A percentile compares a stretch with the other conserved stretches of the same genome.
Conservation (phyloP, 2,329 filamentous ascomycete genomes). For the Pseudogymnoascus sp. region DNA sequence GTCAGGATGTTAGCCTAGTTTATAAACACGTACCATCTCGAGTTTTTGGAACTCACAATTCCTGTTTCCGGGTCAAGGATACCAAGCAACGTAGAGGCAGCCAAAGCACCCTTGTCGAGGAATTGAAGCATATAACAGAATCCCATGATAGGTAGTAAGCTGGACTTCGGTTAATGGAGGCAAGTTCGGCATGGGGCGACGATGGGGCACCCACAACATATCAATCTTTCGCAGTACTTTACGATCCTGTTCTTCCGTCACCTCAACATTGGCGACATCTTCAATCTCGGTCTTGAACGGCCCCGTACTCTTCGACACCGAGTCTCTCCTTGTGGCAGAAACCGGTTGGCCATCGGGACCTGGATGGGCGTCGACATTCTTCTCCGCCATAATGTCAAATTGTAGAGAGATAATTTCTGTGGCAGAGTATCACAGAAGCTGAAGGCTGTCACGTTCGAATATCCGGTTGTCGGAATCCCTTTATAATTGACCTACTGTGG, state of each 20-base stretch:
- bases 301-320: not conserved
- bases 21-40: not conserved
- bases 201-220: constrained; percentile 13
- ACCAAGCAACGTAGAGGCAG: constrained; percentile 49
- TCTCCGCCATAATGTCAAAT: constrained; percentile 1
- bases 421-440: not conserved
- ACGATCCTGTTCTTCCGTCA: constrained; percentile 10
- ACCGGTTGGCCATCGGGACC: not conserved
- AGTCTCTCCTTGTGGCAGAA: not conserved
- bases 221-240: constrained; percentile 20
- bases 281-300: not conserved
- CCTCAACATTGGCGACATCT: constrained; percentile 2
- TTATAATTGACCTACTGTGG: not conserved
- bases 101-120: constrained; percentile 36
- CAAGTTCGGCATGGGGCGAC: not conserved
- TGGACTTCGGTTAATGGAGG: constrained; percentile 3
- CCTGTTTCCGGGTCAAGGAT: constrained; percentile 29
- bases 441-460: not conserved
- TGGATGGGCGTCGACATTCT: not conserved
- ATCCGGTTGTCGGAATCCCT: not conserved
- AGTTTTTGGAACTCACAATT: not conserved
- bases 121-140: constrained; percentile 20
- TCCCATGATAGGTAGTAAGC: constrained; percentile 17
- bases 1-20: not conserved
- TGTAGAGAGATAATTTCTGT: not conserved